Conservation (phyloP, 2,329 filamentous ascomycete species). For the Sporothrix inflata region DNA sequence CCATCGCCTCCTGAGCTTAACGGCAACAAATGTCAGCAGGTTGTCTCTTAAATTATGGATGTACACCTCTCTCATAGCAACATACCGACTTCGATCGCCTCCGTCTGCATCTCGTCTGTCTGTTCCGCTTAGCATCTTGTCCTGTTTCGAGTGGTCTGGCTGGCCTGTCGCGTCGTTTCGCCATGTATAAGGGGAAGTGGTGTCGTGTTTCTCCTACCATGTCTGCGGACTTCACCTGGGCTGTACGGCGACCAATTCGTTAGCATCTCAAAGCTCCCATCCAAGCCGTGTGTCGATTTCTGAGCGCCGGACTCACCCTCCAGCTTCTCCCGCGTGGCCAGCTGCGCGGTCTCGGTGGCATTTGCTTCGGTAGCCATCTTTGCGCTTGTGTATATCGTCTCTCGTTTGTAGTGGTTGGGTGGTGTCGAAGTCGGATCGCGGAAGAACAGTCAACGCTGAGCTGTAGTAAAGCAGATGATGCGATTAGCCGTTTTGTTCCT, state of each 20-base stretch:
- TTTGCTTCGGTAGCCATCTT: constrained; percentile 39
- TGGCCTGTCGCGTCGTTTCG: not conserved
- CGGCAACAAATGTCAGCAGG: not conserved
- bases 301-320: constrained; percentile 58
- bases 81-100: constrained; percentile 94
- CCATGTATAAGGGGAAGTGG: not conserved
- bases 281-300: constrained; percentile 14
- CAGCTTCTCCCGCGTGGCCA: constrained; percentile 69
- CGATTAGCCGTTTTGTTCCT: not conserved
- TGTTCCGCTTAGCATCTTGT: constrained; percentile 43
- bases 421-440: not conserved
- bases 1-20: constrained; percentile 65
- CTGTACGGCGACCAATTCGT: constrained; percentile 53
- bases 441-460: not conserved
- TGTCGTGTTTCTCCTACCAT: constrained; percentile 67
- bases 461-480: not conserved
- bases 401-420: not conserved
- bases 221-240: constrained; percentile 96
- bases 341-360: constrained; percentile 48
- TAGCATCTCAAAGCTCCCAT: not conserved
- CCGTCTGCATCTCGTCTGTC: constrained; percentile 97
- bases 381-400: constrained; percentile 4
- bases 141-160: not conserved
- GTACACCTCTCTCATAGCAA: constrained; percentile 33
- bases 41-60: too few species aligned